Percentiles rank a stretch among this genome's conserved stretches.
Conservation (phyloP, 176 grass and related monocot genomes). For the Lolium rigidum region DNA sequence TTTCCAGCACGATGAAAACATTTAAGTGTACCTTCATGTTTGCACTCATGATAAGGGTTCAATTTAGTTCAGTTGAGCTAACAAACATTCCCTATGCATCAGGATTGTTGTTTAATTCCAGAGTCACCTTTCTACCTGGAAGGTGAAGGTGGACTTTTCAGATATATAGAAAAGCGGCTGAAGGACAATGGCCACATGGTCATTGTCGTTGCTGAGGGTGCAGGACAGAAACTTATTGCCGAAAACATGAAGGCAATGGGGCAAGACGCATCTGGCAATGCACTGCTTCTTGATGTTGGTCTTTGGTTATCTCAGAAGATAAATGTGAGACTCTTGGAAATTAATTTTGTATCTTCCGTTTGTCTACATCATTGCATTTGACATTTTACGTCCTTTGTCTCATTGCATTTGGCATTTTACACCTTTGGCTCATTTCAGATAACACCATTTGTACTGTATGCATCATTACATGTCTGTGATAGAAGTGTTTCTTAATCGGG, state of each 20-base stretch:
- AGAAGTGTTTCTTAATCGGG: slow-evolving; percentile 23
- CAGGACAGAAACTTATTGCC: slow-evolving; percentile 85
- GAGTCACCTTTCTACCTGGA: slow-evolving; percentile 96
- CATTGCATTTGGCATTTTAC: neutral
- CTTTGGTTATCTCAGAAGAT: slow-evolving; percentile 98
- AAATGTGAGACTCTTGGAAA: slow-evolving; percentile 56
- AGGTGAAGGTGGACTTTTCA: slow-evolving; percentile 82
- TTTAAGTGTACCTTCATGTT: neutral
- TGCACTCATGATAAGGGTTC: neutral
- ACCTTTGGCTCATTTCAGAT: neutral
- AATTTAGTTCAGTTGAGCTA: slow-evolving; percentile 2
- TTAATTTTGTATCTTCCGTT: neutral
- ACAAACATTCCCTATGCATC: slow-evolving; percentile 35
- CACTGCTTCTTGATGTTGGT: slow-evolving; percentile 87
- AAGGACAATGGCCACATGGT: slow-evolving; percentile 98
- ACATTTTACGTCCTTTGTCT: neutral
- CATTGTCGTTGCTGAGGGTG: slow-evolving; percentile 97
- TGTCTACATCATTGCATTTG: neutral
- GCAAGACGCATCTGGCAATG: slow-evolving; percentile 91
- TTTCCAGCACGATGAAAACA: slow-evolving; percentile 19
- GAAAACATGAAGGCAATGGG: slow-evolving; percentile 74
- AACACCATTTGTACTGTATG: neutral
- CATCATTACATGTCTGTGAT: neutral
- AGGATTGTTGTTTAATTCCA: slow-evolving; percentile 98
- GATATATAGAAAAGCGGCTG: slow-evolving; percentile 82